Evolutionary conservation across 2,329 filamentous ascomycete species (phyloP).

Genomic region (Colletotrichum simmondsii): DNA sequence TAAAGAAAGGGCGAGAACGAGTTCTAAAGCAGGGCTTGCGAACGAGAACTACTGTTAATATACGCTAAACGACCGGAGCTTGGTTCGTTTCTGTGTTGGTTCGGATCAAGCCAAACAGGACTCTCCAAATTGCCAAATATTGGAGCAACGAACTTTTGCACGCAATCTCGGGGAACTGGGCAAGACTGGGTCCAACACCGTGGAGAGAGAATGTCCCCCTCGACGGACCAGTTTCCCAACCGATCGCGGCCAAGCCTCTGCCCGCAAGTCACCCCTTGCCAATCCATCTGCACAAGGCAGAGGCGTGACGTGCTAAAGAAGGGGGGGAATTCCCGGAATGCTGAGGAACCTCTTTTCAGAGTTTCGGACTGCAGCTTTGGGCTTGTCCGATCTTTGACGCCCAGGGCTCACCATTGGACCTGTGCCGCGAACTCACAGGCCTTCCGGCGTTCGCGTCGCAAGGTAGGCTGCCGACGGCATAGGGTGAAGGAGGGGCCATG

Average conservation of each 20-base stretch:
- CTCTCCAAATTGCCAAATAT: background rate
- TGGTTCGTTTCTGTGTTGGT: background rate
- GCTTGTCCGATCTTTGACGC: constrained; percentile 2
- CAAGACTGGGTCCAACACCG: background rate
- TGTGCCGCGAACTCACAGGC: background rate
- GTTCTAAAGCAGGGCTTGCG: constrained; percentile 1
- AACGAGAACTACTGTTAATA: constrained; percentile 19
- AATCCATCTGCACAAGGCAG: background rate
- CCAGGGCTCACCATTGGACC: background rate
- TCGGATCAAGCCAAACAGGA: background rate
- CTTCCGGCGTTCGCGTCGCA: background rate
- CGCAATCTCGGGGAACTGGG: constrained; percentile 14
- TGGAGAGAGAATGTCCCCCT: background rate
- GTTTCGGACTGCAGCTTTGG: constrained; percentile 1
- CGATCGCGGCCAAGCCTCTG: background rate
- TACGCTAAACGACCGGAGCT: constrained; percentile 20
- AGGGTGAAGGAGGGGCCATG: background rate
- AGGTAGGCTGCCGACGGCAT: background rate
- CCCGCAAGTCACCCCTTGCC: background rate
- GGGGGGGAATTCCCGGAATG: background rate
- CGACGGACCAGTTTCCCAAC: constrained; percentile 20
- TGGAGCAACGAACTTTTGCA: constrained; percentile 14
- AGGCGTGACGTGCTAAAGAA: background rate
- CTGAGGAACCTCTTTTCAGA: constrained; percentile 1
- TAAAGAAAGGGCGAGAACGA: background rate